A percentile compares a stretch with the other conserved stretches of the same genome.
Conservation (phyloP, 2,329 filamentous ascomycete genomes). For the Gaeumannomyces tritici region DNA sequence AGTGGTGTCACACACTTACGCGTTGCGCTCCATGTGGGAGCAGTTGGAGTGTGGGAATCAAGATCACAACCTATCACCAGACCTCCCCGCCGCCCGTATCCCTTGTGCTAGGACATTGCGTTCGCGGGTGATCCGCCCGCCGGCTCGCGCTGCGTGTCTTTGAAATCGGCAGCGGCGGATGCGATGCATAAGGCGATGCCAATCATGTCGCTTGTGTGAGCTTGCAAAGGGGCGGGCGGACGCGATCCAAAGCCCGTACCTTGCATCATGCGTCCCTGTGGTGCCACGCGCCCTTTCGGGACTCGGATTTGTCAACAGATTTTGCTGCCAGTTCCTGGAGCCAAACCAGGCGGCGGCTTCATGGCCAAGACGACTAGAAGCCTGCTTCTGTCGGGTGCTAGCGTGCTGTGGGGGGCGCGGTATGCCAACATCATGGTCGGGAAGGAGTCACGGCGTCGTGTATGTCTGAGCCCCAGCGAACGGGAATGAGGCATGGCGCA, state of each 20-base stretch:
- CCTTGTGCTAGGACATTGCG: not conserved
- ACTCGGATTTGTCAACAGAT: not conserved
- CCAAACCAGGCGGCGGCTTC: not conserved
- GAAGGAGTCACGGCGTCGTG: not conserved
- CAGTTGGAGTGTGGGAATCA: not conserved
- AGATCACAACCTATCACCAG: not conserved
- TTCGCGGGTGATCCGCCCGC: not conserved
- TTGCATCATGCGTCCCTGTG: slow-evolving; percentile 3
- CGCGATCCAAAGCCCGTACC: not conserved
- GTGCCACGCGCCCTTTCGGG: not conserved
- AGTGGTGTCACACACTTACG: not conserved
- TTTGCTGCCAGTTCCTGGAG: not conserved
- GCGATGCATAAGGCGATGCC: not conserved
- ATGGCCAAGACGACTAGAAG: not conserved
- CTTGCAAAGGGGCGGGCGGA: not conserved
- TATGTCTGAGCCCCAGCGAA: not conserved
- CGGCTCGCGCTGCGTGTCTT: not conserved
- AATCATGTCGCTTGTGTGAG: not conserved
- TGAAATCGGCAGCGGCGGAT: not conserved
- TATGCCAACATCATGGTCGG: not conserved
- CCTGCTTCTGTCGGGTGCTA: not conserved
- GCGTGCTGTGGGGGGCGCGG: not conserved
- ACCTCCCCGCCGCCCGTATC: not conserved
- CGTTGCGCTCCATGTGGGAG: not conserved
- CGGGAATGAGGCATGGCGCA: not conserved